phyloP scores from a whole-genome alignment of 768 basidiomycete genomes.

The Macrocybe gigantea region DNA sequence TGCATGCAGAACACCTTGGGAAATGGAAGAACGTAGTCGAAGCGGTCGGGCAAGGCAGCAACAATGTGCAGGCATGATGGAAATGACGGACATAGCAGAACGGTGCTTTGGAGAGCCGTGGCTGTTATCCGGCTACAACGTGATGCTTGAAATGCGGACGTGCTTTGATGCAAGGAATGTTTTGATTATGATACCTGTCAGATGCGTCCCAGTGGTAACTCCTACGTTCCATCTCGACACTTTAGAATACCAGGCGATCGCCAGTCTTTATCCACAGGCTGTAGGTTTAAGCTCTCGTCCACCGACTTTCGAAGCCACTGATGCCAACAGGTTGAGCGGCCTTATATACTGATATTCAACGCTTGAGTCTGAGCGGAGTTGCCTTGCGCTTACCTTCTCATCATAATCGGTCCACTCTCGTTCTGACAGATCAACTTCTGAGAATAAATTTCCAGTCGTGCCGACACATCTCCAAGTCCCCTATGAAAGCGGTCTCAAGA shows the following conservation, averaged over 20 bases:
- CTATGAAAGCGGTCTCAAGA: conserved; percentile 26
- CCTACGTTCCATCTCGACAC: not conserved
- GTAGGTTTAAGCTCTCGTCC: conserved; percentile 51
- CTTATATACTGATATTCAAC: conserved; percentile 24
- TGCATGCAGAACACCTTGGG: not conserved
- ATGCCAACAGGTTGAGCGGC: conserved; percentile 61
- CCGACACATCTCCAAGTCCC: conserved; percentile 79
- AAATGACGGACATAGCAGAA: not conserved
- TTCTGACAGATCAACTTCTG: conserved; percentile 59
- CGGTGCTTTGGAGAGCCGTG: too few species aligned
- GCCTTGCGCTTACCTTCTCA: conserved; percentile 56
- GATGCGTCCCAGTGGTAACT: not conserved
- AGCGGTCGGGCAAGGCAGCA: not conserved
- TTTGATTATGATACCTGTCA: not conserved
- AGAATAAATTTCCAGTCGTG: conserved; percentile 46
- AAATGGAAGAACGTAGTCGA: not conserved
- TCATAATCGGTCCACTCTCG: conserved; percentile 88
- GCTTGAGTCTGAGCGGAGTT: not conserved
- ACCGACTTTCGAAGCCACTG: conserved; percentile 59
- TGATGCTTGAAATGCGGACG: too few species aligned
- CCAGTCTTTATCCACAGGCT: not conserved
- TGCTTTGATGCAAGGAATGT: not conserved
- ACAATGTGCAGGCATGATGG: not conserved
- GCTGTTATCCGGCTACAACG: too few species aligned
- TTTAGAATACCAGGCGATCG: not conserved